phyloP scores from a whole-genome alignment of 768 basidiomycete genomes.

The Lyophyllum decastes region DNA sequence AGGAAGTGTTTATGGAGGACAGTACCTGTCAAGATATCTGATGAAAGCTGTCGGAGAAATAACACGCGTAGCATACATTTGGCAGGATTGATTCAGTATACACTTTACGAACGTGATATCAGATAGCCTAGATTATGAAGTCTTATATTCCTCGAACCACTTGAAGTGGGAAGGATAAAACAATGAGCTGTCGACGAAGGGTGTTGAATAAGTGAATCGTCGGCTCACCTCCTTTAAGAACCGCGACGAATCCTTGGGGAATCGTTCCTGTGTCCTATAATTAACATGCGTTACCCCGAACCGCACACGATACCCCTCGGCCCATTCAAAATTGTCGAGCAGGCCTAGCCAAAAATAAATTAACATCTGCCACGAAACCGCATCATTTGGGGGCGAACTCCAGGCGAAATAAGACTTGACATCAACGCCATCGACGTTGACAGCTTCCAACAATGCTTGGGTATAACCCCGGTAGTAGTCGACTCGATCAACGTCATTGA shows the following conservation, averaged over 20 bases:
- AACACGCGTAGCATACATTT: too few relatives aligned
- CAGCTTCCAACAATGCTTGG: conserved; percentile 50
- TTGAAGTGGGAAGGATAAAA: not conserved
- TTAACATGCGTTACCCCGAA: conserved; percentile 71
- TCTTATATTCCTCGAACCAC: conserved; percentile 12
- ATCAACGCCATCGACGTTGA: conserved; percentile 58
- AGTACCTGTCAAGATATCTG: too few relatives aligned
- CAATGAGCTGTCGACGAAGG: too few relatives aligned
- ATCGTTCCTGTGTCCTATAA: conserved; percentile 54
- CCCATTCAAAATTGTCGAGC: conserved; percentile 75
- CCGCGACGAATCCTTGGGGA: conserved; percentile 35
- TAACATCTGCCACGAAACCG: not conserved
- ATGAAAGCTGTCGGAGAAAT: too few relatives aligned
- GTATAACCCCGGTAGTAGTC: conserved; percentile 60
- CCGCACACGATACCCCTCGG: conserved; percentile 65
- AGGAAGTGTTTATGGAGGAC: too few relatives aligned
- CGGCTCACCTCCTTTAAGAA: conserved; percentile 31
- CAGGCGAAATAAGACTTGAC: conserved; percentile 65
- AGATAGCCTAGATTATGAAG: not conserved
- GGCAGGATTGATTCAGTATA: too few relatives aligned
- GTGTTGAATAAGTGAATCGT: not conserved
- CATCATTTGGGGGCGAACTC: conserved; percentile 55
- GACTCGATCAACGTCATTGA: conserved; percentile 61
- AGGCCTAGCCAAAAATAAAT: conserved; percentile 40
- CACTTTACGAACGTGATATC: too few relatives aligned